Conservation (phyloP, 257 asterid genomes). For the Linaria vulgaris region DNA sequence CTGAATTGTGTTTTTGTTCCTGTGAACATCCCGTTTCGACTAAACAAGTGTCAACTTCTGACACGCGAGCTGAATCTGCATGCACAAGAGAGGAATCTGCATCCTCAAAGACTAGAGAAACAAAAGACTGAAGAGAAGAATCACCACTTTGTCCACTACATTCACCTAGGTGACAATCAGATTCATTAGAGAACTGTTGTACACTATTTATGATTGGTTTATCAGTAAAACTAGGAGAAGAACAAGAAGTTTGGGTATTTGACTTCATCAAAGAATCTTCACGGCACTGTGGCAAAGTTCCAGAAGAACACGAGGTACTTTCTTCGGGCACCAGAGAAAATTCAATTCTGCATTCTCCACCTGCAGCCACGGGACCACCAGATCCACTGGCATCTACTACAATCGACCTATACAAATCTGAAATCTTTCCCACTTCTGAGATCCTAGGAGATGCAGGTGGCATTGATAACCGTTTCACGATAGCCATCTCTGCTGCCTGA, state of each 20-base stretch:
- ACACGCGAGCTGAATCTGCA: conserved; percentile 25
- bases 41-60: conserved; percentile 32
- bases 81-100: conserved; percentile 18
- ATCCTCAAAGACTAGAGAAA: conserved; percentile 19
- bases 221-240: conserved; percentile 27
- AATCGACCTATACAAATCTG: conserved; percentile 41
- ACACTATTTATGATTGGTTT: conserved; percentile 20
- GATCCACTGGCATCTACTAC: conserved; percentile 41
- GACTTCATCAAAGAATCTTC: conserved; percentile 39
- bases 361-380: conserved; percentile 13
- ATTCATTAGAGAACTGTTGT: conserved; percentile 28
- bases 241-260: conserved; percentile 30
- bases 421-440: conserved; percentile 53
- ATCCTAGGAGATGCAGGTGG: conserved; percentile 75
- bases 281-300: conserved; percentile 24
- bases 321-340: conserved; percentile 31
- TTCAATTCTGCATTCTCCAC: conserved; percentile 2
- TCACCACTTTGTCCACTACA: conserved; percentile 22
- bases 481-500: conserved; percentile 94
- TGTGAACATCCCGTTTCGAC: conserved; percentile 9
- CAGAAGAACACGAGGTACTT: conserved; percentile 45
- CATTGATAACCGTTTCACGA: conserved; percentile 59
- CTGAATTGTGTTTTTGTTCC: conserved; percentile 36
- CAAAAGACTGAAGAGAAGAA: conserved; percentile 32
- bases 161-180: conserved; percentile 15